A percentile compares a stretch with the other conserved stretches of the same genome.
Evolutionary conservation across 345 rosid species (phyloP).

Genomic region (Camelina sativa): DNA sequence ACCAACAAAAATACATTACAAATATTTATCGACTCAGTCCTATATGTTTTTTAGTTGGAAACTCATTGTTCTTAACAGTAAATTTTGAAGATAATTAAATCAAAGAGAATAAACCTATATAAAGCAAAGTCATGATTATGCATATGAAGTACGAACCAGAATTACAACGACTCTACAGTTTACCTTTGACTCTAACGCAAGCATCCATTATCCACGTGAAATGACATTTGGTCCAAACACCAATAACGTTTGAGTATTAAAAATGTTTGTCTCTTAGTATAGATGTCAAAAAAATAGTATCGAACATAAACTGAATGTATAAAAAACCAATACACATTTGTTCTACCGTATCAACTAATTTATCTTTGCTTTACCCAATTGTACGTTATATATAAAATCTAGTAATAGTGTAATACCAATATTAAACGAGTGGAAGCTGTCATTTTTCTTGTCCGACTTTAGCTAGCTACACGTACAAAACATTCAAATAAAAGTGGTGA

Average conservation of each 20-base stretch:
- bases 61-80: background rate
- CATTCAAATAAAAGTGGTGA: constrained; percentile 10
- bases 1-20: too few species aligned
- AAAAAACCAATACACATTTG: too few species aligned
- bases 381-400: background rate
- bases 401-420: too few species aligned
- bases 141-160: background rate
- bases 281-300: background rate
- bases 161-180: background rate
- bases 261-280: background rate
- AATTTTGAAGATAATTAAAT: background rate
- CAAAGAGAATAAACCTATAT: background rate
- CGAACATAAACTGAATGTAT: background rate
- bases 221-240: background rate
- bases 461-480: background rate
- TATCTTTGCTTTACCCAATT: background rate
- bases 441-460: background rate
- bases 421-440: too few species aligned
- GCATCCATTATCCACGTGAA: background rate
- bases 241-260: background rate
- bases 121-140: background rate
- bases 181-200: background rate
- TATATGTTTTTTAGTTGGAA: too few species aligned
- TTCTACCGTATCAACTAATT: background rate
- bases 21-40: too few species aligned